phyloP scores from a whole-genome alignment of 2,329 filamentous ascomycete genomes.

The Meredithiella fracta region DNA sequence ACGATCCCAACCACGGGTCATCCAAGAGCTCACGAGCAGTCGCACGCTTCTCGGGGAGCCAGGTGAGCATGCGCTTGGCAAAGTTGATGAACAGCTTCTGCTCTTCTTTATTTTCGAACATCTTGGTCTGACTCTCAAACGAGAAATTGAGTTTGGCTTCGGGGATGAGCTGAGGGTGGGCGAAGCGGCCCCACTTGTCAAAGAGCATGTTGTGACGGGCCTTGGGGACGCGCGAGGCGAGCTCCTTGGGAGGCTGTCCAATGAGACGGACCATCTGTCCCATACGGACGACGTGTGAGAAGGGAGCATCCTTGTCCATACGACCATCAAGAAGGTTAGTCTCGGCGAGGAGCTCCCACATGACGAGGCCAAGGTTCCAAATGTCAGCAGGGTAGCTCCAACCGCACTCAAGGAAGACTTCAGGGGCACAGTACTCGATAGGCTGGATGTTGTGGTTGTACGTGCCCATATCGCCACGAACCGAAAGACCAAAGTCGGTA shows the following conservation, averaged over 20 bases:
- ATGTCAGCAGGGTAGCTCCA: conserved; percentile 21
- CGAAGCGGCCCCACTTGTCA: conserved; percentile 10
- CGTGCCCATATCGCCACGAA: conserved; percentile 16
- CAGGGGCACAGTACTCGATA: conserved; percentile 20
- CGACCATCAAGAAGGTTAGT: conserved; percentile 18
- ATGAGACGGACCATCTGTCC: conserved; percentile 20
- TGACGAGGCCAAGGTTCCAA: conserved; percentile 19
- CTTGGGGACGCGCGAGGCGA: conserved; percentile 16
- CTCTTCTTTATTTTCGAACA: conserved; percentile 15
- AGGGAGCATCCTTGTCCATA: conserved; percentile 14
- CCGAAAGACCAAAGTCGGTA: conserved; percentile 20
- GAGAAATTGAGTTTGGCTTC: conserved; percentile 8
- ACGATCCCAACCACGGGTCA: conserved; percentile 19
- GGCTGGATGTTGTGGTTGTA: conserved; percentile 20
- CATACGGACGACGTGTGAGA: conserved; percentile 18
- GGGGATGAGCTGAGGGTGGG: conserved; percentile 10
- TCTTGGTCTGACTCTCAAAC: conserved; percentile 10
- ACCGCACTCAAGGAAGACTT: conserved; percentile 19
- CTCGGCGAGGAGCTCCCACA: conserved; percentile 20
- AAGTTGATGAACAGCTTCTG: conserved; percentile 19
- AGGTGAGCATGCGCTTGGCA: conserved; percentile 19
- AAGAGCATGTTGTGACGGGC: conserved; percentile 11
- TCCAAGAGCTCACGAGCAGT: conserved; percentile 20
- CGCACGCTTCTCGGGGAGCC: conserved; percentile 20
- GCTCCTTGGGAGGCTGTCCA: conserved; percentile 18